Evolutionary conservation across 768 basidiomycete species (phyloP), one percentile per base, ranked within the genome.

Genomic region (Neoboletus subvelutipes): DNA sequence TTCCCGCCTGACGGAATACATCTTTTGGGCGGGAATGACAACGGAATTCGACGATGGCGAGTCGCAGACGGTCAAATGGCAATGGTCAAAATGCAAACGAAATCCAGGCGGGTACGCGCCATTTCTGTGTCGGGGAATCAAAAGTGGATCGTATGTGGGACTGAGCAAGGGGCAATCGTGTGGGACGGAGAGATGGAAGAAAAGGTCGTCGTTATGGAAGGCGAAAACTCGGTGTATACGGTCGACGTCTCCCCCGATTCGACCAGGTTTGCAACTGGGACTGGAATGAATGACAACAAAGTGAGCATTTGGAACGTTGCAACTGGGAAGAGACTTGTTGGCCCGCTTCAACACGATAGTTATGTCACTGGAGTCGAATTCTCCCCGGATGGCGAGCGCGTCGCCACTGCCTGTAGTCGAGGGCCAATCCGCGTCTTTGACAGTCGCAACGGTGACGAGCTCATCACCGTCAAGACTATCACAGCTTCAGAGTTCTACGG

Each of bases 91-190:
- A 24, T 1, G 22, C 13, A 43, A 43, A 24, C n/a, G n/a, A n/a
- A n/a, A n/a, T n/a, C n/a, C n/a, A n/a, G n/a, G 1, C 1, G 15
- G 6, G 5, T 24, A 3, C 1, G 1, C 12, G 22, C 22, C 15
- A 24, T 43, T 24, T 43, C 13, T 15, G 22, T 15, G 12, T 43
- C 42, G 2, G 20, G 4, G 42, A 22, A 24, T 15, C 12, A 3
- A 1, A 42, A 15, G 13, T 7, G 41, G 41, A 17, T 43, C 3
- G 22, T 42, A 0, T 24, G 41, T 42, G 41, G 20, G 41, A 13
- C 20, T 6, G 5, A 0, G 22, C 0, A 1, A 1, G 41, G 41
- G 1, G 41, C 41, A 13, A 42, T 20, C 6, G 41, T 42, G 22
- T 42, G 41, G 41, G 41, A 42, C 4, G 20, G 4, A 0, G 41